Base-by-base conservation (phyloP, 2,329 filamentous ascomycete species). In the Aspergillus aculeatus region DNA sequence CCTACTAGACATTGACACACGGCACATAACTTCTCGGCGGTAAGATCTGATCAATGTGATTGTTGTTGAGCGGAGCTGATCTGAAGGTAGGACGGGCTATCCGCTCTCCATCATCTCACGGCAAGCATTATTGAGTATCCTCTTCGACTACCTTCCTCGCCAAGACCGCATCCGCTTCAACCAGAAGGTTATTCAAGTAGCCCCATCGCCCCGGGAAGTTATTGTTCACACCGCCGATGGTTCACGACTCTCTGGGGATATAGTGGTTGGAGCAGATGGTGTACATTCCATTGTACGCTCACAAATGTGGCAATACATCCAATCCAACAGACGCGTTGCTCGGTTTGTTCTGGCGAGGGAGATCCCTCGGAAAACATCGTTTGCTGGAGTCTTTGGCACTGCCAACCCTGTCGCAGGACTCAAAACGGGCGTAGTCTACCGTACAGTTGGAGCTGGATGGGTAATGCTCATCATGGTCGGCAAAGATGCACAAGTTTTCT, bases 181-280 rank as follows among this genome's bases (percentile, higher is more conserved):
- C 14, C 32, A 16, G 24, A 32, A 21, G 24, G 41, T 55, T 4
- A 21, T 14, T 10, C 53, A 26, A 4, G 32, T 55, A 1, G n/a
- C 23, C 7, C 14, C 53, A 7, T 48, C 53, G 2, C 0, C 53
- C 3, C 5, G 29, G n/a, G 44, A 29, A 12, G 53, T 55, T 19
- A 55, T 19, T 1, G 53, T 55, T 4, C 4, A 48, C 29, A 55
- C n/a, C 26, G 19, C 53, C 12, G 53, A 55, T 23, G 53, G 53
- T 3, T 48, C 29, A 11, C 14, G 19, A 47, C 19, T 55, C 2
- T 47, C n/a, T 3, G 77, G 75, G 0, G 64, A 73, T 56, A 58
- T 81, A 16, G 64, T 77, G 11, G 66, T 79, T 10, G 78, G 77
- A 11, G 76, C 77, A 2, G 78, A 81, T 50, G 78, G 78, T 31